Percentiles rank a stretch among this genome's conserved stretches.
Evolutionary conservation across 1,284 basidiomycete genomes (phyloP).

Genomic region (Sporisorium graminicola): DNA sequence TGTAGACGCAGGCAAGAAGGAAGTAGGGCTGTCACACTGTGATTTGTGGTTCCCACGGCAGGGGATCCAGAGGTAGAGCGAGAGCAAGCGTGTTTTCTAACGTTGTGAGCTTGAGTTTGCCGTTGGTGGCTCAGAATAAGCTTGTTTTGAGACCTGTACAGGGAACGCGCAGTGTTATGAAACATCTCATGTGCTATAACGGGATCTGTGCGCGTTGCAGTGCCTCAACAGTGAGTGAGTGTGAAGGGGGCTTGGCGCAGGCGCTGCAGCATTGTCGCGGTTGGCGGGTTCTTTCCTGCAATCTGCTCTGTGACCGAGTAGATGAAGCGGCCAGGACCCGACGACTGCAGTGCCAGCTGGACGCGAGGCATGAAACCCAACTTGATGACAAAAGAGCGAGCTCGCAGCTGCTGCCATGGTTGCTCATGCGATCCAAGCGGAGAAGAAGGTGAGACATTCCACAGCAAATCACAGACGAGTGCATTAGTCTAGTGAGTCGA

Average conservation of each 20-base stretch:
- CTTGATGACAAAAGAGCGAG: neutral
- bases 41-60: neutral
- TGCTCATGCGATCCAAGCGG: neutral
- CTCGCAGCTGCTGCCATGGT: neutral
- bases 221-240: neutral
- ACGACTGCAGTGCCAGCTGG: neutral
- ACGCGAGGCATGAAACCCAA: conserved; percentile 9
- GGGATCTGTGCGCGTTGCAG: conserved; percentile 4
- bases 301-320: neutral
- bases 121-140: neutral
- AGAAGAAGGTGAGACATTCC: too few relatives aligned
- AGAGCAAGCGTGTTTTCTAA: neutral
- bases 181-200: too few relatives aligned
- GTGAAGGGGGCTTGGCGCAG: neutral
- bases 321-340: neutral
- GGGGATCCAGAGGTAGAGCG: neutral
- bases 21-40: neutral
- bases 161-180: neutral
- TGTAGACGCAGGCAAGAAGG: neutral
- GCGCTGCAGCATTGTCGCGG: neutral
- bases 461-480: too few relatives aligned
- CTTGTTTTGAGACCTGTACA: neutral
- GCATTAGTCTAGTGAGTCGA: neutral
- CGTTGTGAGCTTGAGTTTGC: neutral
- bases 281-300: neutral